phyloP scores from a whole-genome alignment of 148 eudicot species.

The Chenopodium quinoa region DNA sequence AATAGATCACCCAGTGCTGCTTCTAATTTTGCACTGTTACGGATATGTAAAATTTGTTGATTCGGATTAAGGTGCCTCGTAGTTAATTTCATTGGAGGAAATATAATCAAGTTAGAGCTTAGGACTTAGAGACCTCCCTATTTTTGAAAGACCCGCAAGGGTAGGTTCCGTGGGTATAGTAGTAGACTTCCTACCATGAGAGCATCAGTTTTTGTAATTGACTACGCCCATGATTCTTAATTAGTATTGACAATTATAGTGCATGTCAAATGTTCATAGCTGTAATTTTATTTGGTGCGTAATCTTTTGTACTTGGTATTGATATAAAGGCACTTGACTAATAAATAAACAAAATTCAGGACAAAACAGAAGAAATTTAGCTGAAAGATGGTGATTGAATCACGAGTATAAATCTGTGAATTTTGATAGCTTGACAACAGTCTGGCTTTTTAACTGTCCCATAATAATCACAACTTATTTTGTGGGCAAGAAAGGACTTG shows the following conservation, averaged over 20 bases:
- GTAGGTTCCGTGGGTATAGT: conserved; percentile 10
- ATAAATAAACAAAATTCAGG: not conserved
- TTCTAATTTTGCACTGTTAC: conserved; percentile 16
- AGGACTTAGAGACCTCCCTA: conserved; percentile 7
- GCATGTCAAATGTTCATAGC: not conserved
- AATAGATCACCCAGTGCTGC: conserved; percentile 24
- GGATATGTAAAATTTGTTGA: conserved; percentile 14
- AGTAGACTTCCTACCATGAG: conserved; percentile 20
- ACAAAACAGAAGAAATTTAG: not conserved
- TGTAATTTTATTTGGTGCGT: not conserved
- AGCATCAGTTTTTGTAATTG: conserved; percentile 28
- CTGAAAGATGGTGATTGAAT: too few species aligned
- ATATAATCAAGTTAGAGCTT: not conserved
- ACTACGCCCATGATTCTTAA: conserved; percentile 18
- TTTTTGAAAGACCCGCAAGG: conserved; percentile 17
- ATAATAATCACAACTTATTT: too few species aligned
- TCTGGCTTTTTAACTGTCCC: too few species aligned
- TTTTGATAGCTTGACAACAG: too few species aligned
- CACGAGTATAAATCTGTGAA: too few species aligned
- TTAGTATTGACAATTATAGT: not conserved
- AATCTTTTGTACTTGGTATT: not conserved
- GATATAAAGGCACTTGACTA: not conserved
- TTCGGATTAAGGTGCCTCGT: not conserved
- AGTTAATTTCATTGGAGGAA: not conserved
- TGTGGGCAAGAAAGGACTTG: too few species aligned